Conservation (phyloP, 257 asterid species). For the Haberlea rhodopensis region DNA sequence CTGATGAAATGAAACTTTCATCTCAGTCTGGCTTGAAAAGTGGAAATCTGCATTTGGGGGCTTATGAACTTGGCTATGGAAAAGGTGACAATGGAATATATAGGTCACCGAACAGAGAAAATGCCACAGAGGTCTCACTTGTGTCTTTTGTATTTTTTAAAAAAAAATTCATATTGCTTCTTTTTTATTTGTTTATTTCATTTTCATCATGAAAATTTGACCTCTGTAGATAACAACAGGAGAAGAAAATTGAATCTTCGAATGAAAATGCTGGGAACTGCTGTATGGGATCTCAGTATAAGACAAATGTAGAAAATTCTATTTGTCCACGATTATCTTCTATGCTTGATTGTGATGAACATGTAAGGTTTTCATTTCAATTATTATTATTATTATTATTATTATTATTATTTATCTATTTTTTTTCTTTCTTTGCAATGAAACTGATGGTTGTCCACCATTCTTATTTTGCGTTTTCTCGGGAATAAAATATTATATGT, state of each 20-base stretch:
- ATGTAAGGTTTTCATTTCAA: slow-evolving; percentile 36
- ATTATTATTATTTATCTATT: too few species aligned
- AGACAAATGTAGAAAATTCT: slow-evolving; percentile 33
- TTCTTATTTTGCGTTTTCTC: not conserved
- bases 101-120: slow-evolving; percentile 34
- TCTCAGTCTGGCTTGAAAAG: slow-evolving; percentile 36
- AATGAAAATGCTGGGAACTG: slow-evolving; percentile 33
- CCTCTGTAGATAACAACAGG: slow-evolving; percentile 92
- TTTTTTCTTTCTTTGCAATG: too few species aligned
- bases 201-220: slow-evolving; percentile 68
- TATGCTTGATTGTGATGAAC: slow-evolving; percentile 43
- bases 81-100: slow-evolving; percentile 31
- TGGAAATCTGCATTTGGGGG: slow-evolving; percentile 30
- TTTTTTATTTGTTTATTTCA: slow-evolving; percentile 38
- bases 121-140: slow-evolving; percentile 40
- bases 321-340: slow-evolving; percentile 32
- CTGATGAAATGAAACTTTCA: slow-evolving; percentile 37
- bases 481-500: not conserved
- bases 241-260: slow-evolving; percentile 42
- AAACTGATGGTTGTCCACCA: not conserved
- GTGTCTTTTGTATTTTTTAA: slow-evolving; percentile 23
- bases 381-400: too few species aligned
- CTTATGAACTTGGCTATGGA: slow-evolving; percentile 31
- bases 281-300: slow-evolving; percentile 32
- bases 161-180: slow-evolving; percentile 21